Evolutionary conservation across 345 rosid genomes (phyloP).

Genomic region (Brassica juncea): DNA sequence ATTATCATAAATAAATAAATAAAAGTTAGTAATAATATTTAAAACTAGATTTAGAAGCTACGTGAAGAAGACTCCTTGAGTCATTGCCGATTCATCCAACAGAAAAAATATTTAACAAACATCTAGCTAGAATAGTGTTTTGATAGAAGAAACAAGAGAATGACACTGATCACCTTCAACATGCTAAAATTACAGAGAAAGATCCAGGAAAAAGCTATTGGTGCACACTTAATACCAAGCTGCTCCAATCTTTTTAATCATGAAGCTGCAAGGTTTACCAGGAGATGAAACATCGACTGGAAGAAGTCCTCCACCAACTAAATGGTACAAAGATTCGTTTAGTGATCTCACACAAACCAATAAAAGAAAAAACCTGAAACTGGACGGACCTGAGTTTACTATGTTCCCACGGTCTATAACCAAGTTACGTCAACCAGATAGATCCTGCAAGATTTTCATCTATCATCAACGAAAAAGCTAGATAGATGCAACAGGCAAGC

Average conservation of each 20-base stretch:
- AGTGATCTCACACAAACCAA: constrained; percentile 13
- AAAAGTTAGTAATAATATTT: not conserved
- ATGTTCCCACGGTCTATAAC: constrained; percentile 85
- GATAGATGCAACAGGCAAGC: not conserved
- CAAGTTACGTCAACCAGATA: constrained; percentile 79
- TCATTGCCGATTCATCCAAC: not conserved
- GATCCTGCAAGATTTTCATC: constrained; percentile 56
- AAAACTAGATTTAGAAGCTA: not conserved
- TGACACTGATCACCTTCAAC: not conserved
- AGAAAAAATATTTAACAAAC: not conserved
- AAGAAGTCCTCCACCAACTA: constrained; percentile 96
- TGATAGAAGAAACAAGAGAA: not conserved
- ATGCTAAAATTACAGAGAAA: not conserved
- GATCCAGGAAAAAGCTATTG: not conserved
- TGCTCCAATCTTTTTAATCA: not conserved
- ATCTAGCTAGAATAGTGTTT: not conserved
- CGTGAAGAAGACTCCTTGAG: not conserved
- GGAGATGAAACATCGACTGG: constrained; percentile 89
- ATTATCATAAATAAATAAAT: not conserved
- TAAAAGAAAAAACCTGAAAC: not conserved
- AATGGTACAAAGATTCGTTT: constrained; percentile 19
- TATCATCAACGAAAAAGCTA: not conserved
- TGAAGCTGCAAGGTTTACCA: constrained; percentile 39
- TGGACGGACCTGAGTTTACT: constrained; percentile 73
- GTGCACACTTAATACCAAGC: not conserved